These are phyloP conservation scores for Stylonectria norvegica DNA, from an alignment of 2,329 filamentous ascomycete genomes.

Conservation along the genomic window DNA sequence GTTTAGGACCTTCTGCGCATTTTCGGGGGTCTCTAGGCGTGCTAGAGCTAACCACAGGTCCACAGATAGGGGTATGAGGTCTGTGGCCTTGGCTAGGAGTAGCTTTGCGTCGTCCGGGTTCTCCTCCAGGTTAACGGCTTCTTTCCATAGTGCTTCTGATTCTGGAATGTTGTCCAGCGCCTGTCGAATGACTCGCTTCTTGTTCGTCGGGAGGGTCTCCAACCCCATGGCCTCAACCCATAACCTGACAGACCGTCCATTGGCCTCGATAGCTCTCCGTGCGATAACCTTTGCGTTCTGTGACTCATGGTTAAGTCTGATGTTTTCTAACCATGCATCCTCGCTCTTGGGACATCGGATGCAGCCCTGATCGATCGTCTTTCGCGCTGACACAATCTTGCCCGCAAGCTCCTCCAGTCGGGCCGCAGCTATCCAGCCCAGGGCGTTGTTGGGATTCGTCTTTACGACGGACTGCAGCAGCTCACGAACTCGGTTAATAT, in stretches of 20 bases:
- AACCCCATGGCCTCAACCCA: constrained; percentile 97
- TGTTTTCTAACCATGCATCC: constrained; percentile 94
- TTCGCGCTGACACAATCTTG: constrained; percentile 84
- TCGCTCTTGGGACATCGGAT: constrained; percentile 90
- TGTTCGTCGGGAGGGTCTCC: constrained; percentile 76
- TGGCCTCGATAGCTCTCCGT: constrained; percentile 87
- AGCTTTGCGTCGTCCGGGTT: constrained; percentile 83
- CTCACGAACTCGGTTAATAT: constrained; percentile 89
- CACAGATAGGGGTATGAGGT: constrained; percentile 88
- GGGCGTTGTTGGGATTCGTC: constrained; percentile 91
- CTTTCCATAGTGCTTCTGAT: constrained; percentile 97
- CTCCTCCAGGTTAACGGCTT: constrained; percentile 92
- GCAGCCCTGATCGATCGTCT: constrained; percentile 82
- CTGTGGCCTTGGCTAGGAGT: constrained; percentile 88
- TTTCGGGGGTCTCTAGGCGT: constrained; percentile 81
- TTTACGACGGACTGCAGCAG: constrained; percentile 96
- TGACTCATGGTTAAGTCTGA: constrained; percentile 77
- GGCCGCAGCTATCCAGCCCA: constrained; percentile 93
- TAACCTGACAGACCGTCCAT: constrained; percentile 79
- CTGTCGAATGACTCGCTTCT: constrained; percentile 88
- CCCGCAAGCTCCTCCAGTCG: constrained; percentile 90
- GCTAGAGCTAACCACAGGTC: constrained; percentile 95
- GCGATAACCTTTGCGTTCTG: constrained; percentile 96
- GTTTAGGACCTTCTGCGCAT: constrained; percentile 93
- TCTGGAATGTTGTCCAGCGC: constrained; percentile 91